Evolutionary conservation across 352 stramenopile species (phyloP).

Genomic region (Blastocystis sp.): DNA sequence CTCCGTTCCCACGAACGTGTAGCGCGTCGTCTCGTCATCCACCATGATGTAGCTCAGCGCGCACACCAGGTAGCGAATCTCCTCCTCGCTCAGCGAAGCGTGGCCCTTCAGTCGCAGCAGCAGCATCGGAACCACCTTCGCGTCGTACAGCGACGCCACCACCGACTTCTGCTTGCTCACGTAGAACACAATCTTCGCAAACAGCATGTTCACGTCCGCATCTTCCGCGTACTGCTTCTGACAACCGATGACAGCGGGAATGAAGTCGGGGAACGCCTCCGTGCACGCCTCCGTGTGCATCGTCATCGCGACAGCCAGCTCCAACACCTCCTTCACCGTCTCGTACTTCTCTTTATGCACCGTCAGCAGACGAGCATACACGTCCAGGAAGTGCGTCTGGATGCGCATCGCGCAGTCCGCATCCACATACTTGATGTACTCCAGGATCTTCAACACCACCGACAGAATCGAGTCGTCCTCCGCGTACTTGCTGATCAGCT

Average conservation of each 20-base stretch:
- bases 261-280: constrained; percentile 43
- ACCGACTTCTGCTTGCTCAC: constrained; percentile 30
- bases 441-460: not conserved
- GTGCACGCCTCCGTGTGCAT: constrained; percentile 10
- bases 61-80: constrained; percentile 34
- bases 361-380: constrained; percentile 30
- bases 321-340: constrained; percentile 41
- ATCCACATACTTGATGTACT: constrained; percentile 32
- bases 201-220: not conserved
- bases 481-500: constrained; percentile 15
- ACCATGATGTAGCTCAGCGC: constrained; percentile 53
- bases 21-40: constrained; percentile 9
- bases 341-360: constrained; percentile 25
- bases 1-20: constrained; percentile 4
- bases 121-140: constrained; percentile 14
- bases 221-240: not conserved
- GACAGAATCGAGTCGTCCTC: constrained; percentile 35
- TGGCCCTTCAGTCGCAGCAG: not conserved
- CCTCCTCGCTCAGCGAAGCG: not conserved
- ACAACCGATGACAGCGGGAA: not conserved
- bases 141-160: constrained; percentile 1
- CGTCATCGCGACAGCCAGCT: constrained; percentile 14
- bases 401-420: constrained; percentile 30
- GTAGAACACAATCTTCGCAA: constrained; percentile 35
- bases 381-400: constrained; percentile 35